Base-by-base conservation (phyloP, 2,329 filamentous ascomycete species). In the Xylariaceae sp. region DNA sequence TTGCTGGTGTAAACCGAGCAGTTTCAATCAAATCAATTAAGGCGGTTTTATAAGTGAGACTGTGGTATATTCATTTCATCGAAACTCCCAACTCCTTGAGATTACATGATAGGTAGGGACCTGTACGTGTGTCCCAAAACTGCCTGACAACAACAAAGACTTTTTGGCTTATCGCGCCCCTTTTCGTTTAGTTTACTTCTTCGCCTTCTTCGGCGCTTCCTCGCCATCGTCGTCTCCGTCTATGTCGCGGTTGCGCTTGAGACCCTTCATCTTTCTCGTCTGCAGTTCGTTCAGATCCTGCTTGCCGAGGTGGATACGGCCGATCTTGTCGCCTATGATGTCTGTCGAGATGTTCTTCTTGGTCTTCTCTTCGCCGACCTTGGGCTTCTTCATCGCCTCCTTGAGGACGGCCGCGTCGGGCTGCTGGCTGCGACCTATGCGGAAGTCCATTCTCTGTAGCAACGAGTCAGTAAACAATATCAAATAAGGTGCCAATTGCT, bases 341-440 rank as follows among this genome's bases (percentile, higher is more conserved):
- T 97, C 92, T 59, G 89, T 95, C 57, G 86, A 84, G 68, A 99
- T 88, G 75, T 99, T 99, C 88, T 99, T 99, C 88, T 96, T 97
- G 62, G 88, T 88, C 76, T 82, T 80, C 77, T 90, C 88, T 77
- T 90, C 87, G 45, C 75, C 77, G 45, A 84, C 85, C 81, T 88
- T 92, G 54, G 90, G 83, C 78, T 88, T 91, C 83, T 88, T 90
- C 83, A 97, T 82, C 15, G 93, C 92, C 76, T 93, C 89, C 83
- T 96, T 97, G 82, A 88, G 83, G 76, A 90, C 83, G 10, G 82
- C 83, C 69, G 85, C 82, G 67, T 96, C 91, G 1, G 93, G 85
- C 74, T 94, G 88, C 71, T 85, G 85, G 66, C 88, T 78, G 67
- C 94, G 86, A 23, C 94, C 92, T 56, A 97, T 80, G 65, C 88